A percentile compares a stretch with the other conserved stretches of the same genome.
Evolutionary conservation across 2,329 filamentous ascomycete species (phyloP).

Genomic region (Coniochaeta ligniaria): DNA sequence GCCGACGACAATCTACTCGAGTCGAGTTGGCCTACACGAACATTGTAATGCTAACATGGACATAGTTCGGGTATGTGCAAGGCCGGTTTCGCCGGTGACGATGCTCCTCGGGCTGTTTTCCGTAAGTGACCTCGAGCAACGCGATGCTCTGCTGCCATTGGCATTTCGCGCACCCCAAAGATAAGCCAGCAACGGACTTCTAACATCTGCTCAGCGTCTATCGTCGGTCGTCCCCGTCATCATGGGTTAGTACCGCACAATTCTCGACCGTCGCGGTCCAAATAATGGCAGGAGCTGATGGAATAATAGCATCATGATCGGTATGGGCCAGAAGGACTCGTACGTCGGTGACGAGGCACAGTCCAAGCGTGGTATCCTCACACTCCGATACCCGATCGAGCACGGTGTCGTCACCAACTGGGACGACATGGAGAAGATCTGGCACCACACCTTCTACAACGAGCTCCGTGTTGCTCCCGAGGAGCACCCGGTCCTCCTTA

Average conservation of each 20-base stretch:
- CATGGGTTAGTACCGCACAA: conserved; percentile 73
- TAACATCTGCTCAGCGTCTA: conserved; percentile 64
- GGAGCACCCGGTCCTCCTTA: conserved; percentile 99
- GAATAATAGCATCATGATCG: conserved; percentile 90
- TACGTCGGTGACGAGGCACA: conserved; percentile 99
- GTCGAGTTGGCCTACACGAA: background rate
- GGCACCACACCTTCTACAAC: conserved; percentile 99
- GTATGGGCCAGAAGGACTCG: conserved; percentile 99
- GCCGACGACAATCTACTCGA: background rate
- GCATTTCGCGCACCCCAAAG: background rate
- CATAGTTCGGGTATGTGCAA: conserved; percentile 99
- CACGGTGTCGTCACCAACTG: conserved; percentile 99
- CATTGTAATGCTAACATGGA: conserved; percentile 27
- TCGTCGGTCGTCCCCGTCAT: conserved; percentile 98
- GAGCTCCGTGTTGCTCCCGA: conserved; percentile 99
- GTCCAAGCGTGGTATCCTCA: conserved; percentile 99
- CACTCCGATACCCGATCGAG: conserved; percentile 98
- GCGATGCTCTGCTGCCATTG: background rate
- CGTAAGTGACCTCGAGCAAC: conserved; percentile 63
- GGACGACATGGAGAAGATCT: conserved; percentile 99
- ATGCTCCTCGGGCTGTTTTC: conserved; percentile 99
- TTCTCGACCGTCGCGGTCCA: background rate
- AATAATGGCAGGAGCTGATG: conserved; percentile 3
- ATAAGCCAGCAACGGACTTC: conserved; percentile 4
- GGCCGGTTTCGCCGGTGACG: conserved; percentile 99